Evolutionary conservation across 1,139 yeast species (phyloP), one percentile per base, ranked within the genome.

Genomic region (Pichia sp.): DNA sequence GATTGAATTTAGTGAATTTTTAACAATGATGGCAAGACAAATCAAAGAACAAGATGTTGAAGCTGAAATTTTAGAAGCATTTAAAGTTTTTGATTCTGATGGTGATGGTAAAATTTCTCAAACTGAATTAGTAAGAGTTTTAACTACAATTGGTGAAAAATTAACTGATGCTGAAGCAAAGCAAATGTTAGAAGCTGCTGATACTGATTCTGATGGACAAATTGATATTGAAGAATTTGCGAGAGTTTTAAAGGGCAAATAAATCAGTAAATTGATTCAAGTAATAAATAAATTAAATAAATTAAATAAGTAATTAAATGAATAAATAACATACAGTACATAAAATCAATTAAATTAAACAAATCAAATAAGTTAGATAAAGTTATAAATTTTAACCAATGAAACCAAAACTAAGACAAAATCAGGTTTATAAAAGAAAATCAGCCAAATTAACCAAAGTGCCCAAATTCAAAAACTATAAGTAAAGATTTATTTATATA

Each of bases 21-120:
- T 76, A 51, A 78, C 80, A n/a, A 69, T 76, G 63, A 76, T 76
- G 81, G 96, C 97, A 34, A 84, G 98, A 71, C 95, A 92, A 66
- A 84, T 92, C 82, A 65, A 63, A 50, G 96, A 92, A 63, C 88
- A 95, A 53, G 98, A 92, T 67, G 83, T 94, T 34, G 97, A 92
- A 69, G 97, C 95, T 58, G 98, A 92, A 69, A 83, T 92, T 59
- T 81, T 94, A 57, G 98, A 92, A 71, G 98, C 98, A 18, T 92
- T 92, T 76, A 90, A 90, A 71, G 98, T 92, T 43, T 88, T 89
- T 65, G 81, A 76, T 60, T 74, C 88, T 66, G 95, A 92, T 67
- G 97, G 97, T 50, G 97, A 92, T 66, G 99, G 98, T 54, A 86
- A 85, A 69, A 92, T 92, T 64, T 86, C 95, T 51, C 92, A 95